Evolutionary conservation across 768 basidiomycete species (phyloP).

Genomic region (Naganishia vishniacii): DNA sequence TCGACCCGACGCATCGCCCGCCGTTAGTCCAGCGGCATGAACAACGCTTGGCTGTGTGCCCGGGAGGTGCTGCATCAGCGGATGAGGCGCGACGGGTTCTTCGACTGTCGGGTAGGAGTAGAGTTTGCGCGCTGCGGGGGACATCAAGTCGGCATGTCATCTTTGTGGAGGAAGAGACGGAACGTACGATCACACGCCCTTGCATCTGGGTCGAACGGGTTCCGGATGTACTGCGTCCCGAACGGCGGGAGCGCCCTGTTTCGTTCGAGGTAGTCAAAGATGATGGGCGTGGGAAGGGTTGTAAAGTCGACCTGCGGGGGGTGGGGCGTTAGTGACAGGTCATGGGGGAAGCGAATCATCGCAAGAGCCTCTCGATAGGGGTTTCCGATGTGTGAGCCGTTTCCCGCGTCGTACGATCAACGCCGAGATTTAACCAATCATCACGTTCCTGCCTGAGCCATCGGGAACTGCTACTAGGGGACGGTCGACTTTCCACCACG

Average conservation of each 20-base stretch:
- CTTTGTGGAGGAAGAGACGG: no score
- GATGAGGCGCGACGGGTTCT: slow-evolving; percentile 14
- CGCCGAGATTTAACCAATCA: no score
- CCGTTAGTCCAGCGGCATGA: not conserved
- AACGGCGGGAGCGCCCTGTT: slow-evolving; percentile 25
- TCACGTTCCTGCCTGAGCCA: no score
- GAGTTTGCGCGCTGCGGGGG: slow-evolving; percentile 9
- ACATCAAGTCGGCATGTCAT: no score
- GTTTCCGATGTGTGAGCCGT: no score
- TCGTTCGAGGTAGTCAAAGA: slow-evolving; percentile 23
- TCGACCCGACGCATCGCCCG: not conserved
- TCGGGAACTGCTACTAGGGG: no score
- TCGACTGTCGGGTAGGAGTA: slow-evolving; percentile 18
- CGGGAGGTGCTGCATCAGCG: slow-evolving; percentile 16
- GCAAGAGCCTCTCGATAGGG: no score
- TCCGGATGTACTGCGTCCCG: slow-evolving; percentile 17
- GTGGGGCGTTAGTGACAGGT: not conserved
- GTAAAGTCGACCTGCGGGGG: slow-evolving; percentile 20
- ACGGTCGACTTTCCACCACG: no score
- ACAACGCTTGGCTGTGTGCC: not conserved
- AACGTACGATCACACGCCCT: slow-evolving; percentile 20
- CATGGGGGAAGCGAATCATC: not conserved
- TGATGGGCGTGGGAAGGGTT: slow-evolving; percentile 1
- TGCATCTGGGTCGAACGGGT: slow-evolving; percentile 10
- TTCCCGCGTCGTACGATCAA: no score